Evolutionary conservation across 345 rosid species (phyloP).

Genomic region (Gossypium mustelinum): DNA sequence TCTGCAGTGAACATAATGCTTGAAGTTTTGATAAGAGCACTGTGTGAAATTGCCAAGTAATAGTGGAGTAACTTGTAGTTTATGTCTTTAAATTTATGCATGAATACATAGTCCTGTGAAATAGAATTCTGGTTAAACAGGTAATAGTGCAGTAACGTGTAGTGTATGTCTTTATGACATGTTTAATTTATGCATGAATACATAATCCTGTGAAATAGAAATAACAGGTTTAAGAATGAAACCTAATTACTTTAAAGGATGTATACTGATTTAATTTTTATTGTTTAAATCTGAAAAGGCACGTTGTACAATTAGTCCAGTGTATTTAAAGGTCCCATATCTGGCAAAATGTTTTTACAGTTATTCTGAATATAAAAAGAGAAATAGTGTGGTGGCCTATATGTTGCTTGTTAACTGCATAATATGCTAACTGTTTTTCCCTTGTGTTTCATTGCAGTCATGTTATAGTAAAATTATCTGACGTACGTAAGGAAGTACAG

Average conservation of each 20-base stretch:
- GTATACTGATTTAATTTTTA: neutral
- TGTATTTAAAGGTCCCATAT: neutral
- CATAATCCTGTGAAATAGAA: neutral
- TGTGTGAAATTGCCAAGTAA: neutral
- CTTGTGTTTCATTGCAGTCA: slow-evolving; percentile 33
- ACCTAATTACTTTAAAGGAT: neutral
- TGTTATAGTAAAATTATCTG: slow-evolving; percentile 46
- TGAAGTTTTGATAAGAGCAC: neutral
- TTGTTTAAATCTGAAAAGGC: neutral
- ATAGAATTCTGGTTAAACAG: neutral
- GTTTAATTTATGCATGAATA: neutral
- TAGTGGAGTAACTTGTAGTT: neutral
- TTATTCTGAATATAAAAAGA: neutral
- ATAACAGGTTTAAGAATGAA: slow-evolving; percentile 10
- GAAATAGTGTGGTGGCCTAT: slow-evolving; percentile 3
- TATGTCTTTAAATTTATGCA: neutral
- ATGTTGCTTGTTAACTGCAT: neutral
- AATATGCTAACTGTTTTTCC: slow-evolving; percentile 12
- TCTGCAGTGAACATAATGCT: neutral
- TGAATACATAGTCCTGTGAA: neutral
- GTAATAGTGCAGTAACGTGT: neutral
- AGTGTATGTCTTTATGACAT: neutral
- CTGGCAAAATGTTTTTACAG: neutral
- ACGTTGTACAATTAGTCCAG: neutral
- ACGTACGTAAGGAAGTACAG: slow-evolving; percentile 69